Base-by-base conservation (phyloP, 495 filamentous ascomycete genomes). In the Daldinia caldariorum region DNA sequence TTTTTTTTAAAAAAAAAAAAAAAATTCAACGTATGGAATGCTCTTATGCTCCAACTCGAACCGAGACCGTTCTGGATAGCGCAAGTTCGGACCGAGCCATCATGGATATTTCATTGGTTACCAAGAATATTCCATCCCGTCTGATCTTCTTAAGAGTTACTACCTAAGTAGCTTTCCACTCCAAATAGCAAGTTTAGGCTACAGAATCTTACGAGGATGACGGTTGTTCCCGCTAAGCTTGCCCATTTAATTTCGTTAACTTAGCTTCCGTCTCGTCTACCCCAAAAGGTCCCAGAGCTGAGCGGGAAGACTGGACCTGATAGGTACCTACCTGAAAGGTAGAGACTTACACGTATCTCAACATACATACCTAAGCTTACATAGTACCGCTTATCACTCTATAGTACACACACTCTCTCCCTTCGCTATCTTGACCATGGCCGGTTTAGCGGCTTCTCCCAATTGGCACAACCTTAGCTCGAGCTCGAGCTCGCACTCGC, bases 401-500 rank as follows among this genome's bases (percentile, higher is more conserved):
- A 26, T 65, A 32, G 35, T 39, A 53, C 41, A 8, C 14, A 7
- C 35, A 32, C 35, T 49, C 9, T 49, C 9, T 2, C 35, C 22
- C 0, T 56, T 70, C 62, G 68, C 66, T 62, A 66, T 57, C 61
- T 66, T 70, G 31, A 45, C 68, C 43, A 14, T 13, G 61, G 51
- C 35, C 54, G 53, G 67, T 70, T 54, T 70, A 70, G 67, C 45
- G 57, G 47, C 43, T 41, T 31, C 8, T 12, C 16, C 22, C 8
- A 58, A 10, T 16, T 55, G 18, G 22, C 60, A 56, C 20, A 56
- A 50, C 43, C 41, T 53, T 18, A 51, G 56, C 57, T 50, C 10
- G 50, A 56, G 39, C 41, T 43, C 53, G 45, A 45, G 29, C 53
- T 41, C 43, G 16, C 1, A 26, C 39, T 63, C 45, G 20, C 57